Base-by-base conservation (phyloP, 345 rosid genomes). In the Eucalyptus brandiana region DNA sequence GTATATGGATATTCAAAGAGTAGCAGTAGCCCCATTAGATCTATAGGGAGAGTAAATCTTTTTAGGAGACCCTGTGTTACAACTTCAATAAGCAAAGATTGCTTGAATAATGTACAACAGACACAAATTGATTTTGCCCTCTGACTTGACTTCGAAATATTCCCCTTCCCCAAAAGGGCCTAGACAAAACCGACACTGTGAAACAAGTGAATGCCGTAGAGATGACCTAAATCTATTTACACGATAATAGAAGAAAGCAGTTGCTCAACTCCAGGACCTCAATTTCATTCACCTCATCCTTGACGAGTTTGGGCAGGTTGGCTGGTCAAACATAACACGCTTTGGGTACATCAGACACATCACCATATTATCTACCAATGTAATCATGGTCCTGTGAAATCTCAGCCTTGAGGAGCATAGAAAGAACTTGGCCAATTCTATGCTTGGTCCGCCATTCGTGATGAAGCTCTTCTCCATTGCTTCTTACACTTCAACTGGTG, bases 401-500 rank as follows among this genome's bases (percentile, higher is more conserved):
- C 26, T 72, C 81, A 72, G 81, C 81, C 40, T 44, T 44, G 26
- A 72, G 81, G 28, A 72, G 45, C 81, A 72, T 19, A 19, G 81
- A 37, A 72, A 72, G 8, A 72, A 72, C 81, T 72, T 37, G 81
- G 81, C 81, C 15, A 67, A 62, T 34, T 72, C 81, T 72, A 19
- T 72, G 81, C 81, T 72, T 72, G 81, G 81, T 37, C 45, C 18
- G 17, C 42, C 62, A 34, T 87, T 83, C 23, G 50, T 32, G 89
- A 90, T 76, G 98, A 96, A 40, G 99, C 89, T 93, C 99, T 96
- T 88, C 99, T 93, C 98, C 97, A 96, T 91, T 98, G 99, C 92
- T 93, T 97, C 95, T 95, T 97, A 65, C 94, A 92, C 92, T 96
- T 98, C 95, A 93, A 96, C 90, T 95, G 99, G 91, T 93, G 91